Conservation (phyloP, 352 stramenopile species). For the Phytophthora uliginosa region DNA sequence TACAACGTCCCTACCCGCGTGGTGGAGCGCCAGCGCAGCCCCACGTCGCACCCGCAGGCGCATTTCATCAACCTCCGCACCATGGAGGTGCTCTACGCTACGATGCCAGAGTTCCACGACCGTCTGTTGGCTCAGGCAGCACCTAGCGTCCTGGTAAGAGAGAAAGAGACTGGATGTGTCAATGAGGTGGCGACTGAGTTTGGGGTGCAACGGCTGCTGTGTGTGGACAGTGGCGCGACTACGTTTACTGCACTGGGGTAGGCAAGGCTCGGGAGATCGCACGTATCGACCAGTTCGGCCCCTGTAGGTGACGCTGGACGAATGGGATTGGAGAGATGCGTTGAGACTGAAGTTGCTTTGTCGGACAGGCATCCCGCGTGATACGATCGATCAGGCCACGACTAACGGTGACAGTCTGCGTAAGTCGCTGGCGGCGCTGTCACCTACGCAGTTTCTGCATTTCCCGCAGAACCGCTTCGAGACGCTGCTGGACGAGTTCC, state of each 20-base stretch:
- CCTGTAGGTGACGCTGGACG: conserved; percentile 45
- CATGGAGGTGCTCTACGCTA: conserved; percentile 93
- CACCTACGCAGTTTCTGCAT: conserved; percentile 85
- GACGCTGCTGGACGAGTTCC: conserved; percentile 63
- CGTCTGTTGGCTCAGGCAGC: conserved; percentile 67
- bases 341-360: conserved; percentile 17
- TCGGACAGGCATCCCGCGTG: conserved; percentile 57
- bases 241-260: conserved; percentile 85
- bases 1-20: conserved; percentile 79
- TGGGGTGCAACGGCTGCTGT: not conserved
- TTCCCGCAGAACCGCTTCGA: conserved; percentile 91
- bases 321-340: not conserved
- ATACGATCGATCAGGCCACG: conserved; percentile 17
- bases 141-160: conserved; percentile 61
- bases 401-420: conserved; percentile 45
- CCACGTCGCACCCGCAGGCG: conserved; percentile 93
- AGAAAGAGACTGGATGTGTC: conserved; percentile 8
- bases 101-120: conserved; percentile 84
- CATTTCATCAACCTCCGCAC: conserved; percentile 97
- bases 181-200: conserved; percentile 6
- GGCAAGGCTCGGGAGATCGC: conserved; percentile 76
- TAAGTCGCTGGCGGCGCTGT: conserved; percentile 54
- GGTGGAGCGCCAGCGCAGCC: conserved; percentile 77
- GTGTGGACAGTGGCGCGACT: conserved; percentile 78
- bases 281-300: conserved; percentile 84